Conservation (phyloP, 1,284 basidiomycete species). For the Porphyrellus sp. region DNA sequence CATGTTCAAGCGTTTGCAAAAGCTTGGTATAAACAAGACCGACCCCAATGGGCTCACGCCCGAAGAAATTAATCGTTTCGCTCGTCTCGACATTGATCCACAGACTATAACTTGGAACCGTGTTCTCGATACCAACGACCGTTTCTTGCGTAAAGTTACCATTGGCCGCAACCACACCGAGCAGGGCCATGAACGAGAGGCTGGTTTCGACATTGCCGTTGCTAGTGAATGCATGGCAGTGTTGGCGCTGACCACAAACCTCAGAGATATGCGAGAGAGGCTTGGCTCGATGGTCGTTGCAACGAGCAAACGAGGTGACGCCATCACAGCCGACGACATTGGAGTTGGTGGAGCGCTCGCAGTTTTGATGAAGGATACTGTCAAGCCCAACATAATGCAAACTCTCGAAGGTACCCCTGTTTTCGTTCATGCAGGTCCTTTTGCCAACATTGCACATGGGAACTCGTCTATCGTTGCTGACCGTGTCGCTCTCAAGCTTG, state of each 20-base stretch:
- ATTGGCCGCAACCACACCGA: slow-evolving; percentile 90
- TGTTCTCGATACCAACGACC: slow-evolving; percentile 95
- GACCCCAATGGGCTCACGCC: slow-evolving; percentile 90
- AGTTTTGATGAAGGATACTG: slow-evolving; percentile 98
- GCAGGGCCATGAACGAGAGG: slow-evolving; percentile 83
- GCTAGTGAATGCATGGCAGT: slow-evolving; percentile 99
- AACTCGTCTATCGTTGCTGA: slow-evolving; percentile 99
- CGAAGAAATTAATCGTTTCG: slow-evolving; percentile 89
- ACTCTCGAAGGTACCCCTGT: slow-evolving; percentile 98
- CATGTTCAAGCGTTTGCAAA: slow-evolving; percentile 93
- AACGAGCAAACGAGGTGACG: slow-evolving; percentile 87
- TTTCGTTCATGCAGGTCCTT: slow-evolving; percentile 98
- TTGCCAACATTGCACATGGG: slow-evolving; percentile 98
- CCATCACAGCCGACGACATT: slow-evolving; percentile 95
- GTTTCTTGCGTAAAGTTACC: slow-evolving; percentile 93
- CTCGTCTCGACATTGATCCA: slow-evolving; percentile 89
- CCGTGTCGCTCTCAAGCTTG: slow-evolving; percentile 93
- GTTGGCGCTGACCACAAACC: slow-evolving; percentile 83
- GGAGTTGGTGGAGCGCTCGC: slow-evolving; percentile 95
- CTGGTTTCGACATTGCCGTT: slow-evolving; percentile 96
- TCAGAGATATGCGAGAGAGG: slow-evolving; percentile 89
- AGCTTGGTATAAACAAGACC: slow-evolving; percentile 95
- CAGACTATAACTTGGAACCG: slow-evolving; percentile 98
- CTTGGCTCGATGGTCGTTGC: slow-evolving; percentile 96
- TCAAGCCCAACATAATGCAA: slow-evolving; percentile 99